Conservation (phyloP, 495 filamentous ascomycete genomes). For the Ramalina intermedia region DNA sequence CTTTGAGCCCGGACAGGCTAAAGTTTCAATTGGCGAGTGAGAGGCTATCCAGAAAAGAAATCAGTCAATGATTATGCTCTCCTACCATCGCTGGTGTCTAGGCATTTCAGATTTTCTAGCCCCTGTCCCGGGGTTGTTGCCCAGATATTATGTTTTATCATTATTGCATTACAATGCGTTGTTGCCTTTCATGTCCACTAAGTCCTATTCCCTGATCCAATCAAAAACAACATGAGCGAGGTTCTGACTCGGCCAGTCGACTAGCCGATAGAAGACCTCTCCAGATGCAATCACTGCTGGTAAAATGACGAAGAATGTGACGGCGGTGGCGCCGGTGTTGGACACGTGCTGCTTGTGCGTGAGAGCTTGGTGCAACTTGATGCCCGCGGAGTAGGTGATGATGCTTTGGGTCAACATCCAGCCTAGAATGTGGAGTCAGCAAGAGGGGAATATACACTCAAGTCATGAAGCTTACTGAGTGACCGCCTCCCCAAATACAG, state of each 20-base stretch:
- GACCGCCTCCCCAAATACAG: slow-evolving; percentile 17
- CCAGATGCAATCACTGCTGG: background rate
- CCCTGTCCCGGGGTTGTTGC: no score
- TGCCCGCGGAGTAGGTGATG: slow-evolving; percentile 21
- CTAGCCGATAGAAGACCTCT: background rate
- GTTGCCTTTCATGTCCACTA: no score
- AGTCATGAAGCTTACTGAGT: slow-evolving; percentile 16
- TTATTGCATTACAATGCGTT: no score
- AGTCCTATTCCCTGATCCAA: background rate
- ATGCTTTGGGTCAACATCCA: slow-evolving; percentile 18
- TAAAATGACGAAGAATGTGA: background rate
- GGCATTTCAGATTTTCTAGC: no score
- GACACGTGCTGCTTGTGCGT: background rate
- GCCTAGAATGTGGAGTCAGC: slow-evolving; percentile 5
- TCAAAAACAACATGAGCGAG: background rate
- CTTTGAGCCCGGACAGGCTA: no score
- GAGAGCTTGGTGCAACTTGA: slow-evolving; percentile 16
- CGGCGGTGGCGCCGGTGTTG: no score
- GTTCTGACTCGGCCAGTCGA: background rate
- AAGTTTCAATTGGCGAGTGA: no score
- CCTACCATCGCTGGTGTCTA: no score
- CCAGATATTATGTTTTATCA: no score
- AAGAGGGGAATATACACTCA: background rate
- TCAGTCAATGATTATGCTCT: no score
- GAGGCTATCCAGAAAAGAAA: no score